Conservation (phyloP, 495 filamentous ascomycete genomes). For the Xylaria nigripes region DNA sequence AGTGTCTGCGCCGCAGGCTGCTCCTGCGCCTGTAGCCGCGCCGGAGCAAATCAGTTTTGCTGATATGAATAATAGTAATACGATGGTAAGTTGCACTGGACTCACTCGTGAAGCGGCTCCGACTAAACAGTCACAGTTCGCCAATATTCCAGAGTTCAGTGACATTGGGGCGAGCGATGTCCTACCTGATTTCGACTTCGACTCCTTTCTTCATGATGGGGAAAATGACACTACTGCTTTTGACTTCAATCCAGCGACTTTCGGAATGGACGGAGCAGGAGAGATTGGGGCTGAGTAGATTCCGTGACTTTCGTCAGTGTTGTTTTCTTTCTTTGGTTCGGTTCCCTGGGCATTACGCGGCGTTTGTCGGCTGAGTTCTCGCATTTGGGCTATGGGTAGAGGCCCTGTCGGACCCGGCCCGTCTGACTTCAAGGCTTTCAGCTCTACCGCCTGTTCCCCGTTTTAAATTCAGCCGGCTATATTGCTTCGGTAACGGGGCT, state of each 20-base stretch:
- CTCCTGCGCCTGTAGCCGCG: conserved; percentile 41
- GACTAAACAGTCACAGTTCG: conserved; percentile 16
- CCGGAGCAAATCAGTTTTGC: conserved; percentile 33
- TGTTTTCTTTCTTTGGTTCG: conserved; percentile 10
- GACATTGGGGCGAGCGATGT: conserved; percentile 55
- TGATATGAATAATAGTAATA: conserved; percentile 23
- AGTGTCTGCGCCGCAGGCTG: conserved; percentile 33
- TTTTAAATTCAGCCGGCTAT: not conserved
- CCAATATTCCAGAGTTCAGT: conserved; percentile 48
- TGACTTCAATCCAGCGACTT: conserved; percentile 36
- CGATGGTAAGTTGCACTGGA: conserved; percentile 28
- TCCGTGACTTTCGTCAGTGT: conserved; percentile 2
- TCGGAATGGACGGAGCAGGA: conserved; percentile 36
- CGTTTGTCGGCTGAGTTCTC: conserved; percentile 27
- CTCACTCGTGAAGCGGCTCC: not conserved
- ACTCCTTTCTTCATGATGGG: conserved; percentile 70
- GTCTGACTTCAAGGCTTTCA: conserved; percentile 15
- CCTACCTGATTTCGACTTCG: conserved; percentile 92
- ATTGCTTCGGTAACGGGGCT: not conserved
- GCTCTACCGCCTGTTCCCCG: not conserved
- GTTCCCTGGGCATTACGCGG: conserved; percentile 23
- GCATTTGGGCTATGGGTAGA: conserved; percentile 28
- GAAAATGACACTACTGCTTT: conserved; percentile 33
- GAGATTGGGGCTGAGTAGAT: conserved; percentile 46
- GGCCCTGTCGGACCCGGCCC: conserved; percentile 19